Conservation (phyloP, 768 basidiomycete species). For the Roridomyces roridus region DNA sequence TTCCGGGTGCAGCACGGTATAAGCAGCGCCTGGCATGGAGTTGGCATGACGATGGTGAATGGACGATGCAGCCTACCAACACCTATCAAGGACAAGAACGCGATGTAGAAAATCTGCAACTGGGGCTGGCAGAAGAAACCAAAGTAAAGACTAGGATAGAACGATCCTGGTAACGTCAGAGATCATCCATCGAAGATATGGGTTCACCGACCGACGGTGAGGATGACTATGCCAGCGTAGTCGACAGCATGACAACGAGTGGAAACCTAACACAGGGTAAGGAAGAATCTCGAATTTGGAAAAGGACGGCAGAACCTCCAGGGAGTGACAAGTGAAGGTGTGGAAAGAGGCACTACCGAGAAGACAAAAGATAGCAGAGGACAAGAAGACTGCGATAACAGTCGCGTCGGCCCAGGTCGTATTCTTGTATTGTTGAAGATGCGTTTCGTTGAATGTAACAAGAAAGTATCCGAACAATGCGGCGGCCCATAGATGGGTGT, state of each 20-base stretch:
- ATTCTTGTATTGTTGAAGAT: conserved; percentile 56
- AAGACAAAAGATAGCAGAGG: conserved; percentile 77
- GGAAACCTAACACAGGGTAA: conserved; percentile 51
- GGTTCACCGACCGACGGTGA: conserved; percentile 16
- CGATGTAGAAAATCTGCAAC: conserved; percentile 61
- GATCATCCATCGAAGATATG: not conserved
- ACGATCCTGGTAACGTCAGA: conserved; percentile 70
- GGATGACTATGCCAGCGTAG: conserved; percentile 77
- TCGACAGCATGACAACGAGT: conserved; percentile 69
- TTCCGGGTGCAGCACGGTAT: conserved; percentile 78
- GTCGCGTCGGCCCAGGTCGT: conserved; percentile 67
- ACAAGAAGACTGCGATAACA: conserved; percentile 69
- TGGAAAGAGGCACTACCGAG: conserved; percentile 77
- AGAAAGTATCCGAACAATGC: conserved; percentile 64
- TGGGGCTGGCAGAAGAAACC: conserved; percentile 72
- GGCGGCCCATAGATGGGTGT: conserved; percentile 79
- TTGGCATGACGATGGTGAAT: conserved; percentile 4
- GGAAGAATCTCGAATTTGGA: conserved; percentile 8
- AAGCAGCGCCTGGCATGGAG: conserved; percentile 59
- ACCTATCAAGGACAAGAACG: conserved; percentile 57
- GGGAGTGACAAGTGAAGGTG: conserved; percentile 74
- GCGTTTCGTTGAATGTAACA: conserved; percentile 54
- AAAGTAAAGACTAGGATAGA: conserved; percentile 79
- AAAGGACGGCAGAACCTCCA: conserved; percentile 50
- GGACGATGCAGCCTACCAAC: conserved; percentile 53